phyloP scores from a whole-genome alignment of 805 yeast genomes.

The Candida montana region DNA sequence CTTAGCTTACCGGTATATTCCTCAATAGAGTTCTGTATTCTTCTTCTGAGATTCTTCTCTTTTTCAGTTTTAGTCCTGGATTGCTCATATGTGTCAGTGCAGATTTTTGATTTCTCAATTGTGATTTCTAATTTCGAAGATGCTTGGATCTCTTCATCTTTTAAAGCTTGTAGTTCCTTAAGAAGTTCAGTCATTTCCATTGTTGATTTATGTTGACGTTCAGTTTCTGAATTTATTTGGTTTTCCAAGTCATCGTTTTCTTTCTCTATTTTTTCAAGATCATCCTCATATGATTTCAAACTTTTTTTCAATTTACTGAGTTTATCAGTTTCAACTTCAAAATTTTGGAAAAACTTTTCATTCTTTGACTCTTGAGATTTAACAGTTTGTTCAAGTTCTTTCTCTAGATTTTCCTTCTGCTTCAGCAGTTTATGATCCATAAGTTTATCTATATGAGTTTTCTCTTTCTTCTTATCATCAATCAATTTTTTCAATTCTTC shows the following conservation, averaged over 20 bases:
- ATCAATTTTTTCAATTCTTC: neutral
- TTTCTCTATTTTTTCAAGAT: slow-evolving; percentile 5
- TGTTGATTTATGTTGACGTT: neutral
- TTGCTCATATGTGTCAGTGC: slow-evolving; percentile 20
- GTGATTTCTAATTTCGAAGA: slow-evolving; percentile 20
- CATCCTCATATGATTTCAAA: slow-evolving; percentile 14
- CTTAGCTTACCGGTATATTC: slow-evolving; percentile 32
- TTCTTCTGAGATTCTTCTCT: slow-evolving; percentile 35
- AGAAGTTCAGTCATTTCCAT: slow-evolving; percentile 1
- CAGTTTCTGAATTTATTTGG: slow-evolving; percentile 2
- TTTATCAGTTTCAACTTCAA: slow-evolving; percentile 18
- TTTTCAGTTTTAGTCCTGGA: slow-evolving; percentile 28
- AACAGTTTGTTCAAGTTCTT: neutral
- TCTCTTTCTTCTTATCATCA: neutral
- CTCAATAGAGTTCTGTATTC: slow-evolving; percentile 46
- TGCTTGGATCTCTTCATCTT: slow-evolving; percentile 16
- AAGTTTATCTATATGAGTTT: neutral
- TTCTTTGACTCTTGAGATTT: slow-evolving; percentile 12
- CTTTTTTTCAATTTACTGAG: slow-evolving; percentile 17
- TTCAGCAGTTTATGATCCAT: neutral
- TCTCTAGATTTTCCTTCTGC: neutral
- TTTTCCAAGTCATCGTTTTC: slow-evolving; percentile 2
- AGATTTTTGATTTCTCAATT: slow-evolving; percentile 19
- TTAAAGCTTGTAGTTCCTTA: slow-evolving; percentile 21
- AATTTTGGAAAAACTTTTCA: slow-evolving; percentile 4